Percentiles rank a stretch among this genome's conserved stretches.
These are phyloP conservation scores for Prunus fruticosa DNA, from an alignment of 306 rosid genomes.

Conservation along the genomic window DNA sequence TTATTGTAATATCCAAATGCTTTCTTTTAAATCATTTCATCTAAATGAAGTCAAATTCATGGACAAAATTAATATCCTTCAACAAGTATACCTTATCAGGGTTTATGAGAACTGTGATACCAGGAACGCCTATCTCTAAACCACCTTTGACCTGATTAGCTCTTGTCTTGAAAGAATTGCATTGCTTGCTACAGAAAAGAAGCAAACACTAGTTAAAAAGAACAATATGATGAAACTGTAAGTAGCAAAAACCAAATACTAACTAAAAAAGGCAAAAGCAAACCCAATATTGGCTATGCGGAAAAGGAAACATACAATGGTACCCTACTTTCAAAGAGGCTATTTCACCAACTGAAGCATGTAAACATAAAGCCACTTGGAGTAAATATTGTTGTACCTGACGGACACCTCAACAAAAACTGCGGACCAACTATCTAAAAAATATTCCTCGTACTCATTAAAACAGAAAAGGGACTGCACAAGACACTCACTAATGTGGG, in stretches of 20 bases:
- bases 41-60: not conserved
- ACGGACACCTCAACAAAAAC: not conserved
- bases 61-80: not conserved
- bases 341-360: not conserved
- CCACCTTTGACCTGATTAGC: conserved; percentile 63
- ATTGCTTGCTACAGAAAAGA: conserved; percentile 61
- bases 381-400: not conserved
- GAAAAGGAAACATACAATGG: not conserved
- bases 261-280: not conserved
- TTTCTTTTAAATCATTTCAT: not conserved
- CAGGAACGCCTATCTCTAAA: conserved; percentile 43
- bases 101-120: conserved; percentile 55
- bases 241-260: not conserved
- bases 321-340: not conserved
- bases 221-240: not conserved
- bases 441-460: not conserved
- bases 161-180: conserved; percentile 56
- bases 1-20: not conserved
- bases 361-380: not conserved
- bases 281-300: not conserved
- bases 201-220: not conserved
- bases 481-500: not conserved
- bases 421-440: too few species aligned
- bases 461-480: not conserved
- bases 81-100: conserved; percentile 62